Evolutionary conservation across 2,329 filamentous ascomycete genomes (phyloP), one percentile per base, ranked within the genome.

Genomic region (Calonectria montana): DNA sequence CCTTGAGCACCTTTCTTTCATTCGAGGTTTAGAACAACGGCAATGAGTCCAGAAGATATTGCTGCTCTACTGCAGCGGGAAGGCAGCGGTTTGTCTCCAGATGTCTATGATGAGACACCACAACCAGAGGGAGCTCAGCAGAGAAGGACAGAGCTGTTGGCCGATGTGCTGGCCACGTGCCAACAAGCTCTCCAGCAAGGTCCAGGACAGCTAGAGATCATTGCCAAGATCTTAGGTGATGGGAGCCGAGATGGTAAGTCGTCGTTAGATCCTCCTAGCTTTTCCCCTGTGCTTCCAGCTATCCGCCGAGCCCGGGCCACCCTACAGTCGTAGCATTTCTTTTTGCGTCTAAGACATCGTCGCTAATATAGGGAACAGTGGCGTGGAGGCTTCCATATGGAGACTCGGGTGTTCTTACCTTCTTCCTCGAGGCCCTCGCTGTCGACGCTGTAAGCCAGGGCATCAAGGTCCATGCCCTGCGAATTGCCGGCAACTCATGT

Each of bases 401-500:
- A 8, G 86, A 89, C 31, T 90, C 91, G 0, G 89, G 90, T 2
- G 81, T 92, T 37, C 80, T 92, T 10, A 84, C 87, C 23, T 89
- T 91, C 81, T 90, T 91, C 75, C 83, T 91, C 18, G 80, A 83
- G 13, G 76, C 89, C 15, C 78, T 91, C 10, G 81, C 82, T 6
- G 78, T 80, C 0, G 80, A 84, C 4, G 81, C 79, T 2, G 73
- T 88, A 41, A 81, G 81, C 12, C 82, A 84, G 37, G 77, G 83
- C 1, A 82, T 91, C n/a, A 85, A 86, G 53, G 83, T 89, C 9
- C 90, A 92, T 67, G 81, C 87, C 9, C 82, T 92, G 18, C 88
- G 91, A 27, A 80, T 92, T 23, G 84, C 91, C 18, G 91, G 91
- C 16, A 93, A 93, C 78, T 88, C 89, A 12, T 92, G 89, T 73